phyloP scores from a whole-genome alignment of 1,139 yeast genomes.

The Yamadazyma taylorii region DNA sequence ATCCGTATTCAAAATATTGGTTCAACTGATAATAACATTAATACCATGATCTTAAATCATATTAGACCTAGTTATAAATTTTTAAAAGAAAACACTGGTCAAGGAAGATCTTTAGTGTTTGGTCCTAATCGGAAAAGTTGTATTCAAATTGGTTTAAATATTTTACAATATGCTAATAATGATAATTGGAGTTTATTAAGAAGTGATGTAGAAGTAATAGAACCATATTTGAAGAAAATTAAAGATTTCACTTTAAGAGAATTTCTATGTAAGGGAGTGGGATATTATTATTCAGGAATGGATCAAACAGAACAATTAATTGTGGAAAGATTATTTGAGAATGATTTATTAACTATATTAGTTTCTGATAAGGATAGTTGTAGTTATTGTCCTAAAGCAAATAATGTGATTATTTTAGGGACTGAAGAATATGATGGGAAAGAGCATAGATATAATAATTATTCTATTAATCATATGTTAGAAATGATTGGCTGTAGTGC shows the following conservation, averaged over 20 bases:
- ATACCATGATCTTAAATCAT: constrained; percentile 10
- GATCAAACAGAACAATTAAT: constrained; percentile 48
- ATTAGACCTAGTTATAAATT: constrained; percentile 40
- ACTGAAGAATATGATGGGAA: constrained; percentile 73
- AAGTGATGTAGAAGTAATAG: constrained; percentile 33
- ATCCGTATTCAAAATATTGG: constrained; percentile 50
- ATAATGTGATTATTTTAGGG: constrained; percentile 62
- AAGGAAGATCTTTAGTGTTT: constrained; percentile 48
- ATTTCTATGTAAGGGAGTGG: constrained; percentile 64
- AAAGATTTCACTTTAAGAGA: constrained; percentile 47
- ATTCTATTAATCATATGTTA: constrained; percentile 60
- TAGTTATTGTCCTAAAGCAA: constrained; percentile 50
- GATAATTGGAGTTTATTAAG: constrained; percentile 28
- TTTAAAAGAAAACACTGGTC: constrained; percentile 22
- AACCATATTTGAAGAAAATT: constrained; percentile 43
- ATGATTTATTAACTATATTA: constrained; percentile 52
- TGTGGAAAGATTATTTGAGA: constrained; percentile 53
- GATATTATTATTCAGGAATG: constrained; percentile 63
- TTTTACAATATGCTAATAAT: constrained; percentile 34
- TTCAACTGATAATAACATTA: constrained; percentile 8
- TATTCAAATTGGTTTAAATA: constrained; percentile 49
- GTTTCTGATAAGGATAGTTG: constrained; percentile 61
- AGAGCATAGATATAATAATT: constrained; percentile 70
- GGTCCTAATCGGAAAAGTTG: constrained; percentile 57
- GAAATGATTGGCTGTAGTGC: constrained; percentile 74